These are phyloP conservation scores for Platanthera zijinensis DNA, from an alignment of 106 monocot genomes.

Conservation along the genomic window DNA sequence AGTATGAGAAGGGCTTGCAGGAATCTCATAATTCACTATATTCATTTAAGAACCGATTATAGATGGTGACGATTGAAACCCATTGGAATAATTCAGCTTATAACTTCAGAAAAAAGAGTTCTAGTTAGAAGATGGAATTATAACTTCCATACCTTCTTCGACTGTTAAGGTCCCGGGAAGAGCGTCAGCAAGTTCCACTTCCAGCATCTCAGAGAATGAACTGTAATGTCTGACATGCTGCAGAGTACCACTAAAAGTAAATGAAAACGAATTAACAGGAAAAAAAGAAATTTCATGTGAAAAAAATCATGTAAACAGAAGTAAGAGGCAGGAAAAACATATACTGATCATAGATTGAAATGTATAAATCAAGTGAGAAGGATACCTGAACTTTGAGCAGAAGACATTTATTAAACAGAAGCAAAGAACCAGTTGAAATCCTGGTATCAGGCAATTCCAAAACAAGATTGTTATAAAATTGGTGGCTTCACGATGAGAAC, in stretches of 20 bases:
- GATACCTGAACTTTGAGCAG: conserved; percentile 77
- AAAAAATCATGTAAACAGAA: not conserved
- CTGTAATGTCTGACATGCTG: conserved; percentile 56
- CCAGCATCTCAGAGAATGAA: conserved; percentile 75
- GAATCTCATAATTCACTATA: not conserved
- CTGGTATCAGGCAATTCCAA: conserved; percentile 23
- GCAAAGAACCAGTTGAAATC: conserved; percentile 43
- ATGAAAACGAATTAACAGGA: not conserved
- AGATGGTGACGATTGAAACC: not conserved
- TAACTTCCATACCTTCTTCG: conserved; percentile 50
- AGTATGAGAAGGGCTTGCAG: not conserved
- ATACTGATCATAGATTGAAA: not conserved
- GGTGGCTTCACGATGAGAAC: not conserved
- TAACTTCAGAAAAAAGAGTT: not conserved
- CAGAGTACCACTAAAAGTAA: conserved; percentile 13
- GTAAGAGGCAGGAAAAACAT: not conserved
- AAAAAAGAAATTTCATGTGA: not conserved
- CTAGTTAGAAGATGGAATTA: not conserved
- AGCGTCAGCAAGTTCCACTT: conserved; percentile 55
- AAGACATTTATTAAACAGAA: conserved; percentile 80
- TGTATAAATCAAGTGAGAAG: not conserved
- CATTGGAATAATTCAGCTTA: not conserved
- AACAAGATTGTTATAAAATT: not conserved
- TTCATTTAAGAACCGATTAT: not conserved
- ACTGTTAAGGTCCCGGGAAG: conserved; percentile 72